Conservation (phyloP, 371 early-diverging fungal genomes). For the Mortierella sp. region DNA sequence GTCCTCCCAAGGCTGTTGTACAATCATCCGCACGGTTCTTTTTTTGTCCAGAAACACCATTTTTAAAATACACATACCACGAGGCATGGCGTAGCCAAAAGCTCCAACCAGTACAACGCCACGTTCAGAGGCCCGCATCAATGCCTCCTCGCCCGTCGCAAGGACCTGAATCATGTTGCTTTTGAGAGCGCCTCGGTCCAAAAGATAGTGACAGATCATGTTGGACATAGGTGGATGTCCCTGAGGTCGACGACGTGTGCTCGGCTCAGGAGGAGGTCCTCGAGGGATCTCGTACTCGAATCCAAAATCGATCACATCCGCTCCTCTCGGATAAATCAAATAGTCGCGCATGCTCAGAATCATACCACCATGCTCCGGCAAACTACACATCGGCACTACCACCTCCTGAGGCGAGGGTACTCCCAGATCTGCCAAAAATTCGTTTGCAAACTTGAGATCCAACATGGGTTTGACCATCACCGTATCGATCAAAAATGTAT, state of each 20-base stretch:
- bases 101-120: slow-evolving; percentile 56
- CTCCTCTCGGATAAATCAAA: slow-evolving; percentile 31
- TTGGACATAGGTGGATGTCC: slow-evolving; percentile 58
- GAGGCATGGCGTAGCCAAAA: slow-evolving; percentile 73
- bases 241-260: slow-evolving; percentile 43
- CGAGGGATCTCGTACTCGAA: slow-evolving; percentile 54
- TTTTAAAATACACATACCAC: slow-evolving; percentile 52
- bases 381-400: slow-evolving; percentile 73
- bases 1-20: too few relatives aligned
- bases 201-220: slow-evolving; percentile 63
- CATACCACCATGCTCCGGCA: slow-evolving; percentile 82
- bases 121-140: slow-evolving; percentile 39
- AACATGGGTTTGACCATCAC: slow-evolving; percentile 67
- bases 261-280: slow-evolving; percentile 43
- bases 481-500: slow-evolving; percentile 78
- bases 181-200: slow-evolving; percentile 67
- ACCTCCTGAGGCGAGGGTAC: slow-evolving; percentile 63
- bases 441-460: slow-evolving; percentile 69
- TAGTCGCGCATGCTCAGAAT: slow-evolving; percentile 68
- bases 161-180: slow-evolving; percentile 61
- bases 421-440: slow-evolving; percentile 70
- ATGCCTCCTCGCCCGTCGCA: slow-evolving; percentile 57
- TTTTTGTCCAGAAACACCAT: neutral
- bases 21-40: too few relatives aligned
- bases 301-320: slow-evolving; percentile 53